Conservation (phyloP, 371 early-diverging fungal species). For the Batkoa obscura region DNA sequence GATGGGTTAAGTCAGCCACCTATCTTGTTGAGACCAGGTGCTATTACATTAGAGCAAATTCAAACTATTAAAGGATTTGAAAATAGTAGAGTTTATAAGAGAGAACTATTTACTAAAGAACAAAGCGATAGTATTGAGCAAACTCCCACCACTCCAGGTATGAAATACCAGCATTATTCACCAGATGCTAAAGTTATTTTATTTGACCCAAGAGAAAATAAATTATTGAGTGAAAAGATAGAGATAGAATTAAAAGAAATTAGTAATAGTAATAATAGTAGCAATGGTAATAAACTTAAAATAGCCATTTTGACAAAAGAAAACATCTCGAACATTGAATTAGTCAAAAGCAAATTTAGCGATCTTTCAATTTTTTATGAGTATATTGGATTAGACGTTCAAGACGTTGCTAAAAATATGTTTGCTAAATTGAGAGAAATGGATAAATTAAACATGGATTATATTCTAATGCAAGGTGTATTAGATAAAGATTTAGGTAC, state of each 20-base stretch:
- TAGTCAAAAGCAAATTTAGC: too few relatives aligned
- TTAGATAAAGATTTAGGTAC: constrained; percentile 62
- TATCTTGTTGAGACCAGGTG: constrained; percentile 94
- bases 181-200: constrained; percentile 77
- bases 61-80: constrained; percentile 23
- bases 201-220: constrained; percentile 19
- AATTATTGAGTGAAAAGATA: not conserved
- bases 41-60: constrained; percentile 71
- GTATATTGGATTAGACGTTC: constrained; percentile 22
- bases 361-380: too few relatives aligned
- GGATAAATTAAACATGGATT: constrained; percentile 50
- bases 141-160: constrained; percentile 91
- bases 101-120: constrained; percentile 41
- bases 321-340: too few relatives aligned
- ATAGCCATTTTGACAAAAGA: not conserved
- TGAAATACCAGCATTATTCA: constrained; percentile 98
- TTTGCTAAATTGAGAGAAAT: constrained; percentile 67
- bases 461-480: constrained; percentile 81
- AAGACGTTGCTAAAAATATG: constrained; percentile 55
- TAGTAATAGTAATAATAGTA: too few relatives aligned
- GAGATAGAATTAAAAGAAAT: not conserved
- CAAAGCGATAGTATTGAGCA: constrained; percentile 29
- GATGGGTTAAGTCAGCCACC: constrained; percentile 55
- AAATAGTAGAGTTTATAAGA: constrained; percentile 49
- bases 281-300: not conserved